phyloP scores from a whole-genome alignment of 2,329 filamentous ascomycete species.

The Nannizziopsis barbatae region DNA sequence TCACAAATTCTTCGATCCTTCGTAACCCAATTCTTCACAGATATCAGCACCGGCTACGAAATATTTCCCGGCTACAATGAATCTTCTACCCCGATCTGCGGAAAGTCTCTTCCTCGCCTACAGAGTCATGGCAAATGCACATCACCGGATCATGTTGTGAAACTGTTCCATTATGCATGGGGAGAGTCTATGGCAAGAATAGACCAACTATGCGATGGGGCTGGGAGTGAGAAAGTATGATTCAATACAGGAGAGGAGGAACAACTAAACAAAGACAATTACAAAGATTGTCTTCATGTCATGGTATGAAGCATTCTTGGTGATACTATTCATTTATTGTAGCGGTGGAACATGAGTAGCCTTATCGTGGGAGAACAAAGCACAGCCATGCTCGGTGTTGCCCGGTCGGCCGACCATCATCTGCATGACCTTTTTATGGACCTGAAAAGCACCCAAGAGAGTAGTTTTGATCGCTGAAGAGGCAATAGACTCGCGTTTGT shows the following conservation, averaged over 20 bases:
- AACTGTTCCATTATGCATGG: background rate
- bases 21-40: background rate
- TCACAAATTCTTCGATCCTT: background rate
- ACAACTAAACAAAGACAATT: background rate
- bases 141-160: background rate
- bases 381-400: background rate
- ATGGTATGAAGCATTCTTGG: slow-evolving; percentile 2
- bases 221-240: background rate
- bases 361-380: background rate
- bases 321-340: background rate
- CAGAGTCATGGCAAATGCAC: background rate
- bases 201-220: background rate
- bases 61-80: background rate
- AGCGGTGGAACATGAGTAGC: slow-evolving; percentile 2
- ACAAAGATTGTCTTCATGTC: slow-evolving; percentile 10
- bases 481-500: background rate
- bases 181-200: background rate
- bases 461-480: background rate
- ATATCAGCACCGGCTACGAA: background rate
- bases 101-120: background rate
- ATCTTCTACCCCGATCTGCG: background rate
- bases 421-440: background rate
- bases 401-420: slow-evolving; percentile 5
- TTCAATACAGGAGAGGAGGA: background rate
- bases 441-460: background rate